Evolutionary conservation across 176 grass and related monocot species (phyloP), one percentile per base, ranked within the genome.

Genomic region (Saccharum officinarum): DNA sequence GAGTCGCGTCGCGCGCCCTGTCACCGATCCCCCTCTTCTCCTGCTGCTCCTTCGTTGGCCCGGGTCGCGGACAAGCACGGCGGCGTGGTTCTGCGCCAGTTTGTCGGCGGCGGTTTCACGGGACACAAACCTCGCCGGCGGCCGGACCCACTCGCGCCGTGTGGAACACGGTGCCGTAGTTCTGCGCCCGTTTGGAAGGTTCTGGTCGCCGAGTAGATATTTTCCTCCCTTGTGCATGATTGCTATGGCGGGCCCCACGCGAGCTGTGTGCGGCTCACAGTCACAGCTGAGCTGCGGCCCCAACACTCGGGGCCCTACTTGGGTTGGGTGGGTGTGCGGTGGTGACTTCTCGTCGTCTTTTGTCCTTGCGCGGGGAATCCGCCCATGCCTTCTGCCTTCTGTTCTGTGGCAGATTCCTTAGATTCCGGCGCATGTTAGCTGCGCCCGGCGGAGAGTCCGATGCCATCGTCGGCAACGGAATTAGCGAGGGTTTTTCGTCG

Each of bases 331-430:
- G n/a, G 65, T 55, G 20, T 57, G 83, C 8, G 79, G 28, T 14
- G 26, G 74, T 28, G 73, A 72, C 41, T 72, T 57, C 17, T 67
- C 57, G 2, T 17, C 31, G 47, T n/a, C n/a, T n/a, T n/a, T 63
- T 22, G 30, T 69, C 52, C 65, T 78, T 84, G 57, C 73, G 83
- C 44, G 46, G 8, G 59, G 74, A 49, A 87, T 60, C 77, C 67
- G 15, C 25, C 72, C 46, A 10, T 67, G 76, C 50, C 34, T 40
- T 44, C 22, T 41, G 37, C 34, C 33, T 38, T 44, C 10, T 6
- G 36, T 8, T 4, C 34, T 36, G 36, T 37, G 36, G 0, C 14
- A 84, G 80, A 87, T 87, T 83, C 80, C 79, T 28, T 40, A 8
- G 84, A 18, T 75, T 80, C 89, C 39, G 61, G 69, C 39, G 69